These are phyloP conservation scores for Hyphopichia fennica DNA, from an alignment of 1,139 yeast species.

Conservation along the genomic window DNA sequence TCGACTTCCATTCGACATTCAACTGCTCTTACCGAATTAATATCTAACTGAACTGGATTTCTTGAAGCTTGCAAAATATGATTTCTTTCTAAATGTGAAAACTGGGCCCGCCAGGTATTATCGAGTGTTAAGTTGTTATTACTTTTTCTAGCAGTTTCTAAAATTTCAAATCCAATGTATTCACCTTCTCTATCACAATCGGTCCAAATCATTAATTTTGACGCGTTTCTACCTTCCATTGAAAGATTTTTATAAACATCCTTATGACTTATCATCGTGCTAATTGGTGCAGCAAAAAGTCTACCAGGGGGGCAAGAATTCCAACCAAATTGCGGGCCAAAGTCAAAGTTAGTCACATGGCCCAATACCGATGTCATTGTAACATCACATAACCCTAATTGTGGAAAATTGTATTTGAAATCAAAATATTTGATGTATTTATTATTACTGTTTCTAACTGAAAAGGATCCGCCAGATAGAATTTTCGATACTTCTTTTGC, in stretches of 20 bases:
- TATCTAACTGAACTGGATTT: slow-evolving; percentile 63
- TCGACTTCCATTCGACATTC: slow-evolving; percentile 85
- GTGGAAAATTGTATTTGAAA: slow-evolving; percentile 62
- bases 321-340: slow-evolving; percentile 69
- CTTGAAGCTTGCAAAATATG: slow-evolving; percentile 79
- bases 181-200: slow-evolving; percentile 99
- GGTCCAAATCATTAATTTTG: slow-evolving; percentile 88
- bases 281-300: slow-evolving; percentile 67
- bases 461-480: slow-evolving; percentile 69
- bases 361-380: slow-evolving; percentile 94
- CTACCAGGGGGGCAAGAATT: slow-evolving; percentile 62
- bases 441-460: slow-evolving; percentile 49
- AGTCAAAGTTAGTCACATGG: slow-evolving; percentile 69
- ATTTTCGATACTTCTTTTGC: slow-evolving; percentile 81
- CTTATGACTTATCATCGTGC: slow-evolving; percentile 37
- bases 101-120: slow-evolving; percentile 69
- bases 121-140: slow-evolving; percentile 49
- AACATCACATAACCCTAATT: slow-evolving; percentile 67
- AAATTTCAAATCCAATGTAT: slow-evolving; percentile 86
- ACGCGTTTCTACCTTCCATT: slow-evolving; percentile 60
- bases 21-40: slow-evolving; percentile 79
- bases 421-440: slow-evolving; percentile 81
- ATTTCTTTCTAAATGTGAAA: slow-evolving; percentile 78
- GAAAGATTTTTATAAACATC: slow-evolving; percentile 70
- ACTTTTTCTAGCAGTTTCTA: slow-evolving; percentile 60